A percentile compares a stretch with the other conserved stretches of the same genome.
Conservation (phyloP, 148 eudicot genomes). For the Polygonum maritimum region DNA sequence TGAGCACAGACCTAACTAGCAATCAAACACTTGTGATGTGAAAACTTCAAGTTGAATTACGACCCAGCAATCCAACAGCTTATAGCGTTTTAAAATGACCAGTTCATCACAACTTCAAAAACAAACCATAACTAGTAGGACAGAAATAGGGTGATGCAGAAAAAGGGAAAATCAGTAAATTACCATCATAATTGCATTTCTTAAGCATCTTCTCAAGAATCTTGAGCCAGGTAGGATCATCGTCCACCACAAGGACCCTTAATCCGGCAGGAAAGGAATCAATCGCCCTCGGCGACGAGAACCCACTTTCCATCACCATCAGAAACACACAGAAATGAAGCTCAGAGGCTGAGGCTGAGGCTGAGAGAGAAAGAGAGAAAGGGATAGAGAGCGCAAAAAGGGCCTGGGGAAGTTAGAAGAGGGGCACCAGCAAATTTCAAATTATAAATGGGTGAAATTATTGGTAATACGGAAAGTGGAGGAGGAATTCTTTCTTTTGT, state of each 20-base stretch:
- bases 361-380: neutral
- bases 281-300: constrained; percentile 10
- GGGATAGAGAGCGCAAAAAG: neutral
- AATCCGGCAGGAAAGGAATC: constrained; percentile 8
- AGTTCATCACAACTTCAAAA: neutral
- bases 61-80: neutral
- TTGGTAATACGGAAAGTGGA: constrained; percentile 1
- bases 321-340: neutral
- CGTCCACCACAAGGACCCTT: constrained; percentile 7
- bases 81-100: neutral
- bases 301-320: constrained; percentile 13
- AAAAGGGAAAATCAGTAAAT: neutral
- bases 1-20: neutral
- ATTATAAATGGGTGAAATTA: neutral
- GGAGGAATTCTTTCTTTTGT: constrained; percentile 6
- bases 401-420: neutral
- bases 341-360: neutral
- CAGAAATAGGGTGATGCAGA: neutral
- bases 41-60: neutral
- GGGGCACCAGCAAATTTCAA: neutral
- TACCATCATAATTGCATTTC: constrained; percentile 11
- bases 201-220: constrained; percentile 14
- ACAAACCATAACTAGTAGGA: neutral
- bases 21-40: neutral
- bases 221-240: constrained; percentile 10